Conservation (phyloP, 2,329 filamentous ascomycete species). For the Stemphylium lycopersici region DNA sequence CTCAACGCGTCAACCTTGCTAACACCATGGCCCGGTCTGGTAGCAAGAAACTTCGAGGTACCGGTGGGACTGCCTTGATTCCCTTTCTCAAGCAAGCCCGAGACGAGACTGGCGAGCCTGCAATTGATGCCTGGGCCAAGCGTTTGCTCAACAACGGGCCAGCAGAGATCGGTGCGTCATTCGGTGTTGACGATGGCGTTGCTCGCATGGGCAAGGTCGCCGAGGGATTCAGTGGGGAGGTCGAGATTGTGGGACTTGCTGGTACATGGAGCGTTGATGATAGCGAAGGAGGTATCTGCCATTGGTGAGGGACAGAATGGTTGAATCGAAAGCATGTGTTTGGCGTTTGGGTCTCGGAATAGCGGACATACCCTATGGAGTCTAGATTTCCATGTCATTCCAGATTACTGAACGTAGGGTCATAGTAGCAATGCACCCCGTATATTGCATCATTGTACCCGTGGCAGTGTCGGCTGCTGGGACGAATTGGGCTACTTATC, state of each 20-base stretch:
- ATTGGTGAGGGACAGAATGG: conserved; percentile 1
- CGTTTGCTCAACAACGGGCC: conserved; percentile 63
- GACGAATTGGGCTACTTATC: no score
- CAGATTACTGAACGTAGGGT: background rate
- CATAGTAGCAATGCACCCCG: background rate
- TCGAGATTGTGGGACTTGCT: conserved; percentile 73
- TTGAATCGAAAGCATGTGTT: background rate
- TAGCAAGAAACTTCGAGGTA: conserved; percentile 75
- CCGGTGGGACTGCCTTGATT: conserved; percentile 90
- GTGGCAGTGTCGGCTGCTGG: background rate
- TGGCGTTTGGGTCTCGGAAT: conserved; percentile 1
- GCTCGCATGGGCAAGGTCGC: conserved; percentile 58
- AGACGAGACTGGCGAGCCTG: conserved; percentile 93
- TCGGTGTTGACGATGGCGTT: conserved; percentile 41
- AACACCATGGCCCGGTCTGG: conserved; percentile 45
- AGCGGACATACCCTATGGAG: conserved; percentile 3
- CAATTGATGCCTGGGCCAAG: conserved; percentile 71
- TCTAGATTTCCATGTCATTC: background rate
- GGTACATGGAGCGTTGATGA: conserved; percentile 91
- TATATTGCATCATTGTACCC: conserved; percentile 4
- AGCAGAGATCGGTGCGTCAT: conserved; percentile 29
- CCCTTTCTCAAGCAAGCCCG: conserved; percentile 95
- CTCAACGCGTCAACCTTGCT: conserved; percentile 65
- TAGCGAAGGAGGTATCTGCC: conserved; percentile 64
- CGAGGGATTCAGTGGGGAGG: conserved; percentile 60